Evolutionary conservation across 768 basidiomycete genomes (phyloP), one percentile per base, ranked within the genome.

Genomic region (Boletus patriciae): DNA sequence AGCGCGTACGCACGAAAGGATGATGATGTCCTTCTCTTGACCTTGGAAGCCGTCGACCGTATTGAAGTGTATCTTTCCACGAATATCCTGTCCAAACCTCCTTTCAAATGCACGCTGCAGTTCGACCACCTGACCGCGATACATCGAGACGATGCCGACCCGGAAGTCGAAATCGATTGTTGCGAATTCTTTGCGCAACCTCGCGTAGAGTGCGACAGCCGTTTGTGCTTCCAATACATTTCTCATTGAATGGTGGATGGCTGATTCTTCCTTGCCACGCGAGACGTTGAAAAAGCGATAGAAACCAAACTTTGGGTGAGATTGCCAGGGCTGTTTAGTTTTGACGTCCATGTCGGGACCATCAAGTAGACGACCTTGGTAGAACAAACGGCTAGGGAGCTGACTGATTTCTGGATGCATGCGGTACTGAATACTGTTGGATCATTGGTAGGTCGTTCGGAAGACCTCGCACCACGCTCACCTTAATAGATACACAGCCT

Each of bases 21-120:
- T 98, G 73, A 99, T 96, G 51, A 99, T 84, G 63, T 96, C 93
- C 70, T 99, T 99, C 72, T 99, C 97, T 75, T 99, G 97, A 46
- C 97, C 97, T 51, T 99, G 97, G 68, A 98, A 98, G 11, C 96
- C 97, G 73, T 99, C 96, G 38, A 99, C 96, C 0, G 97, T 98
- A 69, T 97, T 90, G 76, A 99, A 98, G 66, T 95, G 89, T 38
- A 99, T 83, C 42, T 80, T 83, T 33, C 79, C 78, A 1, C 87
- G 64, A 21, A 97, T 83, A 23, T 84, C 80, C 33, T 76, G 68
- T 3, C 94, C 94, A 70, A 92, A 97, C 15, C 81, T 79, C 52
- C 78, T 73, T 44, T 79, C 75, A 64, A 99, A 98, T 7, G 80
- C 75, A 15, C 81, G 78, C 31, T 83, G 83, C 49, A 99, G 74